A percentile compares a stretch with the other conserved stretches of the same genome.
phyloP scores from a whole-genome alignment of 768 basidiomycete genomes.

The Collybiopsis luxurians region DNA sequence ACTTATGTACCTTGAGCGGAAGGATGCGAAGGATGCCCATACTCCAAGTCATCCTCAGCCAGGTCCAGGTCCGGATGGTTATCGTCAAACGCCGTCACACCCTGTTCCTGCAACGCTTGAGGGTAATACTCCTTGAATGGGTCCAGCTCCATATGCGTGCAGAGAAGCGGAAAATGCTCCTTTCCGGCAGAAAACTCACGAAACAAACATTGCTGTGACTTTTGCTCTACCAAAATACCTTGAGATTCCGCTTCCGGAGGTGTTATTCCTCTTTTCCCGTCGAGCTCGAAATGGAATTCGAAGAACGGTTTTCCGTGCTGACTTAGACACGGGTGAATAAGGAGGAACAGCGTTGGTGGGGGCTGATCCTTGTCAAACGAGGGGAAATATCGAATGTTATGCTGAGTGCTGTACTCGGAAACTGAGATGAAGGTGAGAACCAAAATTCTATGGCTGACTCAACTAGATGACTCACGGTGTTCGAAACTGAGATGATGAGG shows the following conservation, averaged over 20 bases:
- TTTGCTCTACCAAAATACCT: background rate
- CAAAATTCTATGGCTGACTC: background rate
- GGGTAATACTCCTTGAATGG: background rate
- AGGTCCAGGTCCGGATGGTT: background rate
- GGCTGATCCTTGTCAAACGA: background rate
- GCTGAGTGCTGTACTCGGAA: background rate
- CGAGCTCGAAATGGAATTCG: background rate
- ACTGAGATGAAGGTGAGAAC: background rate
- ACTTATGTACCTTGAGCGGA: conserved; percentile 3
- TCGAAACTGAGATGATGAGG: conserved; percentile 5
- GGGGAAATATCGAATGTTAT: background rate
- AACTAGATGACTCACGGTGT: background rate
- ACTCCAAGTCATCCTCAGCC: background rate
- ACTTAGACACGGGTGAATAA: background rate
- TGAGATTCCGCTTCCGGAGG: background rate
- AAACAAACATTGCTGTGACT: background rate
- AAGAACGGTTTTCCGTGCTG: conserved; percentile 3
- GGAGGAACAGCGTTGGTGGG: background rate
- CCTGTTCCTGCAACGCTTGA: background rate
- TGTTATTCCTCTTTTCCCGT: background rate
- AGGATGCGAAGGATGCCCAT: conserved; percentile 3
- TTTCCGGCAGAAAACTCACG: conserved; percentile 1
- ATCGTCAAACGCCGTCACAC: conserved; percentile 1
- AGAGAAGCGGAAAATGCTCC: background rate
- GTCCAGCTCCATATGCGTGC: background rate